These are phyloP conservation scores for Globisporangium mamillatum DNA, from an alignment of 352 stramenopile species.

Conservation along the genomic window DNA sequence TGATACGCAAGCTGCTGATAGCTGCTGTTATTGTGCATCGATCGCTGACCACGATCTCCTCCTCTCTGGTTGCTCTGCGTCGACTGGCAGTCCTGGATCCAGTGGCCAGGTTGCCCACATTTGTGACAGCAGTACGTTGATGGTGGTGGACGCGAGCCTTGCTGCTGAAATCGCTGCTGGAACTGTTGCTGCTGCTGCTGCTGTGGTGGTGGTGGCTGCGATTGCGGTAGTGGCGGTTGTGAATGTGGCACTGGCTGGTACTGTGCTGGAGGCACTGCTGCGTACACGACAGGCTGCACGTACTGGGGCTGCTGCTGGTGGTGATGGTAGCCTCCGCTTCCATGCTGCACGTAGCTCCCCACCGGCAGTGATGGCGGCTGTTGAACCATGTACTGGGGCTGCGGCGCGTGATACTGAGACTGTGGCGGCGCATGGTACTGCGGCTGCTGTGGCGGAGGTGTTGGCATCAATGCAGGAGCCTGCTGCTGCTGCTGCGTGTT, in stretches of 20 bases:
- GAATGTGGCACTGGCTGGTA: conserved; percentile 12
- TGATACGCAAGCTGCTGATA: conserved; percentile 11
- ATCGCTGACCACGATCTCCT: conserved; percentile 11
- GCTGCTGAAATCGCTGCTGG: conserved; percentile 21
- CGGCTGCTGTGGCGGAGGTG: not conserved
- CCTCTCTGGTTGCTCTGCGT: conserved; percentile 18
- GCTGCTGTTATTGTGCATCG: not conserved
- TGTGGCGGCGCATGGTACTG: conserved; percentile 7
- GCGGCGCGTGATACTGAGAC: not conserved
- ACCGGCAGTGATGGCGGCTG: conserved; percentile 3
- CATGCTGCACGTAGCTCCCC: conserved; percentile 4
- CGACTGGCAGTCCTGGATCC: conserved; percentile 72
- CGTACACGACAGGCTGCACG: not conserved
- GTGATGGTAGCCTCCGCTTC: conserved; percentile 17
- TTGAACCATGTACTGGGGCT: conserved; percentile 15
- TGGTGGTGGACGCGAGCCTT: conserved; percentile 33
- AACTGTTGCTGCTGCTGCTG: conserved; percentile 22
- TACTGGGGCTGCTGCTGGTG: conserved; percentile 13
- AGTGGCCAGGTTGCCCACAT: conserved; percentile 71
- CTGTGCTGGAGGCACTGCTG: conserved; percentile 8
- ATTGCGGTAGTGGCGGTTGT: conserved; percentile 13
- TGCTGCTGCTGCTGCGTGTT: conserved; percentile 1
- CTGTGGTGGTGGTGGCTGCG: conserved; percentile 26
- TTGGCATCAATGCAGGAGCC: not conserved
- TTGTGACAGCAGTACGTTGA: conserved; percentile 76